Evolutionary conservation across 306 rosid species (phyloP).

Genomic region (Nissolia schottii): DNA sequence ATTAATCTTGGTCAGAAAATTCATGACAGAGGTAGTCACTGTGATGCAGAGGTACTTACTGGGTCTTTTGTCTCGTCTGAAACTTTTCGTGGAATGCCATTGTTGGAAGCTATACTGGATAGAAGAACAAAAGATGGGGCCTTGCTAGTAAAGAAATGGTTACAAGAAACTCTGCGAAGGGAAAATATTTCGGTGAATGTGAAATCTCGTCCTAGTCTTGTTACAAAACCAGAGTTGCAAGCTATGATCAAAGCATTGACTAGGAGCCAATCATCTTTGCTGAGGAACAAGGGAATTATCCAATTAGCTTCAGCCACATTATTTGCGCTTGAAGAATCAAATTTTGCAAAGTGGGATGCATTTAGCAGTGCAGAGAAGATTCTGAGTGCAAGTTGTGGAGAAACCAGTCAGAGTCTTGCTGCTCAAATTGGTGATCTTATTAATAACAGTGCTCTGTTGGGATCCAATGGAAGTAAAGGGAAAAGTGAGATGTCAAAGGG

Average conservation of each 20-base stretch:
- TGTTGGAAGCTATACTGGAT: slow-evolving; percentile 79
- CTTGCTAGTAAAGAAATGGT: slow-evolving; percentile 84
- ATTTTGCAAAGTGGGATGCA: slow-evolving; percentile 75
- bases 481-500: slow-evolving; percentile 51
- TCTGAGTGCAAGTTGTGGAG: slow-evolving; percentile 64
- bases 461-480: slow-evolving; percentile 46
- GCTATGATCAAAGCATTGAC: slow-evolving; percentile 71
- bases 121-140: slow-evolving; percentile 82
- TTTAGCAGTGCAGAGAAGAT: slow-evolving; percentile 75
- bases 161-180: slow-evolving; percentile 69
- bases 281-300: slow-evolving; percentile 87
- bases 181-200: slow-evolving; percentile 58
- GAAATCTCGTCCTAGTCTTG: slow-evolving; percentile 64
- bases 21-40: slow-evolving; percentile 32
- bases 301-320: slow-evolving; percentile 79
- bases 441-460: slow-evolving; percentile 67
- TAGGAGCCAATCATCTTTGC: slow-evolving; percentile 59
- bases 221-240: slow-evolving; percentile 61
- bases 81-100: slow-evolving; percentile 71
- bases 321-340: slow-evolving; percentile 65
- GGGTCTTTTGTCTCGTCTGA: slow-evolving; percentile 76
- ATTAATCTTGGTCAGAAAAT: slow-evolving; percentile 49
- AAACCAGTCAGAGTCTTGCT: slow-evolving; percentile 91
- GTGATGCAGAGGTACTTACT: slow-evolving; percentile 44
- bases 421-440: slow-evolving; percentile 85